A percentile compares a stretch with the other conserved stretches of the same genome.
Conservation (phyloP, 2,329 filamentous ascomycete species). For the Hypoxylon sp. region DNA sequence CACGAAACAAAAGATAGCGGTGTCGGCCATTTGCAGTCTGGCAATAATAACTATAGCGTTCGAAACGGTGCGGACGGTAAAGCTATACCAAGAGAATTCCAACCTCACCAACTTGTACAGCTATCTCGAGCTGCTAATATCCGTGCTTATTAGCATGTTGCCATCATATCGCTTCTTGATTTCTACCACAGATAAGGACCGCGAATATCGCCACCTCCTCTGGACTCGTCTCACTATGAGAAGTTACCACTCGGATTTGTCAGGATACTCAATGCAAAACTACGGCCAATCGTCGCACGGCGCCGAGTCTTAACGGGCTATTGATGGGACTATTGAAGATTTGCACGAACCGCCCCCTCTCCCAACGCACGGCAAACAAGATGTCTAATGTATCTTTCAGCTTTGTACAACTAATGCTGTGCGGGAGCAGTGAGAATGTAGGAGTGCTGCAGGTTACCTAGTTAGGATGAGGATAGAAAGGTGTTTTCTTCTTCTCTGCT, state of each 20-base stretch:
- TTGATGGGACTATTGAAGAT: neutral
- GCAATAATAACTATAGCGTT: conserved; percentile 41
- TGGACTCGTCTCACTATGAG: conserved; percentile 38
- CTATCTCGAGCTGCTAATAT: conserved; percentile 42
- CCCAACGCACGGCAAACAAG: neutral
- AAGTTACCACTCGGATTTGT: conserved; percentile 27
- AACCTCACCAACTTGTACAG: conserved; percentile 39
- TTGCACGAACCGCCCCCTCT: neutral
- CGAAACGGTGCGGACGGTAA: conserved; percentile 38
- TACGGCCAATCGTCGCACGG: neutral
- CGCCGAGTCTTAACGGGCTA: conserved; percentile 4
- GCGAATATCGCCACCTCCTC: conserved; percentile 36
- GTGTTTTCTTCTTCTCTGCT: neutral
- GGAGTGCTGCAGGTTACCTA: neutral
- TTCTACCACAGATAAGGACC: conserved; percentile 40
- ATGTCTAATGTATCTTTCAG: neutral
- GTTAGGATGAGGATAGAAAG: neutral
- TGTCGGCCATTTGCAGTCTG: conserved; percentile 38
- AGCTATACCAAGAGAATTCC: conserved; percentile 28
- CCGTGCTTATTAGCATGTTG: conserved; percentile 42
- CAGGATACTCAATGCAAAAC: conserved; percentile 29
- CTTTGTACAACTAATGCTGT: neutral
- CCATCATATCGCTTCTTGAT: conserved; percentile 45
- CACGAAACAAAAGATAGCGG: conserved; percentile 37
- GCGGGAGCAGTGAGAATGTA: neutral